Percentiles rank a stretch among this genome's conserved stretches.
phyloP scores from a whole-genome alignment of 768 basidiomycete genomes.

The Phaeolepiota aurea region DNA sequence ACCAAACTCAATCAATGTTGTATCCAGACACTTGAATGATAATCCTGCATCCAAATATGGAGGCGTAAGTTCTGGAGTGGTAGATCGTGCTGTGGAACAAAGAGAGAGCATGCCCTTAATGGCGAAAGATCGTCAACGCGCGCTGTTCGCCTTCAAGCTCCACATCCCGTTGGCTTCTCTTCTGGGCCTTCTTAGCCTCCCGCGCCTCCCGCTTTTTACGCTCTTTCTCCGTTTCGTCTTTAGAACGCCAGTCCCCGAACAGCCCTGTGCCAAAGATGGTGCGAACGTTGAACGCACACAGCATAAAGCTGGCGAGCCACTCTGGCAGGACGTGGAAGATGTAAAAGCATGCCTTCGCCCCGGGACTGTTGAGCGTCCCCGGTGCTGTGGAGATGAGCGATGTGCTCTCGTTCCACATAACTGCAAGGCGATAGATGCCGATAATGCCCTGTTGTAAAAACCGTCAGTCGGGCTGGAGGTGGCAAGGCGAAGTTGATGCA shows the following conservation, averaged over 20 bases:
- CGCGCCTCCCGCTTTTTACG: background rate
- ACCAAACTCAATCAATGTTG: no score
- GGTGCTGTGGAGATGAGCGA: constrained; percentile 16
- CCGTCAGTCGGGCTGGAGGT: no score
- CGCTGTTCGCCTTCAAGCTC: no score
- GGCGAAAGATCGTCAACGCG: no score
- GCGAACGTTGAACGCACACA: constrained; percentile 14
- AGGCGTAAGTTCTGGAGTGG: no score
- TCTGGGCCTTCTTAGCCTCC: background rate
- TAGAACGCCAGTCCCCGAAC: constrained; percentile 11
- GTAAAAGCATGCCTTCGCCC: constrained; percentile 21
- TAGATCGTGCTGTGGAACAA: no score
- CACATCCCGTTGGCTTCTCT: no score
- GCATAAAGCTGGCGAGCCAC: constrained; percentile 14
- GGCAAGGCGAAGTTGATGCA: background rate
- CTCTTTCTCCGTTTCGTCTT: background rate
- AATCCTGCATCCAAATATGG: no score
- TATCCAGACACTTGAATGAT: no score
- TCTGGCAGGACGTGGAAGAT: constrained; percentile 24
- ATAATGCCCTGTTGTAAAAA: constrained; percentile 1
- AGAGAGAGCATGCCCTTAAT: no score
- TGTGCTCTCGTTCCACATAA: constrained; percentile 19
- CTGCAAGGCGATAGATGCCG: constrained; percentile 19
- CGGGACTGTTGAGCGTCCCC: constrained; percentile 16
- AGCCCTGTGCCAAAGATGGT: constrained; percentile 12